These are phyloP conservation scores for Talaromyces pinophilus DNA, from an alignment of 2,329 filamentous ascomycete species.

Conservation along the genomic window DNA sequence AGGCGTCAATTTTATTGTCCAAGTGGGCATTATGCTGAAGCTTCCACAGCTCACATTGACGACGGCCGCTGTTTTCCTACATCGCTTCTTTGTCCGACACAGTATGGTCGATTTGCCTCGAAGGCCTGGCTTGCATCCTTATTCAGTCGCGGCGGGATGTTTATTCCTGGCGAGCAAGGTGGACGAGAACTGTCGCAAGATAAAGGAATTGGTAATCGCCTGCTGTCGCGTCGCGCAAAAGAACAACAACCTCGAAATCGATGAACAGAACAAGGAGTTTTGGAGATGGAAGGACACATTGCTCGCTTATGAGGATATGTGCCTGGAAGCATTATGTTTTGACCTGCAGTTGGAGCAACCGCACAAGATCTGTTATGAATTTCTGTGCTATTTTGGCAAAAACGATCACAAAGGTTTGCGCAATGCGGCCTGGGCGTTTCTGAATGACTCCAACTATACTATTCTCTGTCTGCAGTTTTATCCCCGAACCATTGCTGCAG, in stretches of 20 bases:
- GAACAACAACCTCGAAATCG: conserved; percentile 82
- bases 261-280: conserved; percentile 97
- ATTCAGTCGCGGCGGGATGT: conserved; percentile 86
- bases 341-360: conserved; percentile 89
- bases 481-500: conserved; percentile 78
- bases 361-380: conserved; percentile 79
- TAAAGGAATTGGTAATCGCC: conserved; percentile 89
- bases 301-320: conserved; percentile 84
- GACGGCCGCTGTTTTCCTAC: conserved; percentile 91
- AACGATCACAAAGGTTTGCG: conserved; percentile 79
- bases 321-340: conserved; percentile 90
- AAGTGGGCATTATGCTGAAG: conserved; percentile 89
- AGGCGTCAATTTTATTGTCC: conserved; percentile 93
- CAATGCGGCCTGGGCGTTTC: conserved; percentile 88
- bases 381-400: conserved; percentile 70
- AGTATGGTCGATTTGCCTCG: conserved; percentile 74
- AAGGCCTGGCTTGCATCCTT: conserved; percentile 77
- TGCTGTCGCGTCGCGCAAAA: conserved; percentile 95
- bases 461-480: conserved; percentile 79
- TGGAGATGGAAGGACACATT: conserved; percentile 98
- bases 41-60: conserved; percentile 88
- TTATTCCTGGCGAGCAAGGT: conserved; percentile 96
- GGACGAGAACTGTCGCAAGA: conserved; percentile 94
- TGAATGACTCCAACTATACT: conserved; percentile 87
- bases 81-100: conserved; percentile 90